These are phyloP conservation scores for Dactylellina leptospora DNA, from an alignment of 2,329 filamentous ascomycete species.

Conservation along the genomic window DNA sequence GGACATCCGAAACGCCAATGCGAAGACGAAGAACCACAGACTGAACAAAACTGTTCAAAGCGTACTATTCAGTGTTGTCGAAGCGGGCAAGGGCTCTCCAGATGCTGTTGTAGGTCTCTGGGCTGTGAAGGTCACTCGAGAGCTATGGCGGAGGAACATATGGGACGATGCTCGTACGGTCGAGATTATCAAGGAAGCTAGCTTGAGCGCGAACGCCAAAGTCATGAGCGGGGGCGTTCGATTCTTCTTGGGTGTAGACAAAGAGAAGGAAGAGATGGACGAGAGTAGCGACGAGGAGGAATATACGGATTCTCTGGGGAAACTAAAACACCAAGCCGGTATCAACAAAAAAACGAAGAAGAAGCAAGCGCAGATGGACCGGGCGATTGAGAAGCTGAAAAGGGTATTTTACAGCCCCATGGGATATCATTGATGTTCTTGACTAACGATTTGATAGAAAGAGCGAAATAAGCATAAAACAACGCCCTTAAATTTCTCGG, in stretches of 20 bases:
- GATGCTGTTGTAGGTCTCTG: constrained; percentile 89
- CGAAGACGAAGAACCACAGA: constrained; percentile 86
- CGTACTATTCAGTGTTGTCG: constrained; percentile 88
- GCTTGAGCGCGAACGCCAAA: constrained; percentile 89
- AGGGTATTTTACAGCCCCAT: constrained; percentile 59
- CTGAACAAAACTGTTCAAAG: constrained; percentile 94
- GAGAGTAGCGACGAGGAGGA: constrained; percentile 86
- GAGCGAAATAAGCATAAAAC: constrained; percentile 89
- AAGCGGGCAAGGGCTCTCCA: constrained; percentile 63
- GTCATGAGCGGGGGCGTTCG: constrained; percentile 85
- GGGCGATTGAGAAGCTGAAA: constrained; percentile 83
- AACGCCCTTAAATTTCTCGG: constrained; percentile 92
- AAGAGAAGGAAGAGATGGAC: constrained; percentile 91
- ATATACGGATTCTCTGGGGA: constrained; percentile 59
- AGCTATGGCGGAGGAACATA: constrained; percentile 94
- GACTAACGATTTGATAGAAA: constrained; percentile 60
- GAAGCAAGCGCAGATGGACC: constrained; percentile 78
- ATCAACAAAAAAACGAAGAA: constrained; percentile 99
- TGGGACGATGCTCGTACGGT: constrained; percentile 95
- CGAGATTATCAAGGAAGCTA: constrained; percentile 97
- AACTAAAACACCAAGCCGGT: constrained; percentile 81
- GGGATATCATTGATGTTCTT: neutral
- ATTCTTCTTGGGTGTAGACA: constrained; percentile 95
- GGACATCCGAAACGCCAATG: constrained; percentile 86
- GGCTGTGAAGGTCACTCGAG: constrained; percentile 93